Evolutionary conservation across 2,329 filamentous ascomycete genomes (phyloP).

Genomic region (Chaetoscypha palmicola): DNA sequence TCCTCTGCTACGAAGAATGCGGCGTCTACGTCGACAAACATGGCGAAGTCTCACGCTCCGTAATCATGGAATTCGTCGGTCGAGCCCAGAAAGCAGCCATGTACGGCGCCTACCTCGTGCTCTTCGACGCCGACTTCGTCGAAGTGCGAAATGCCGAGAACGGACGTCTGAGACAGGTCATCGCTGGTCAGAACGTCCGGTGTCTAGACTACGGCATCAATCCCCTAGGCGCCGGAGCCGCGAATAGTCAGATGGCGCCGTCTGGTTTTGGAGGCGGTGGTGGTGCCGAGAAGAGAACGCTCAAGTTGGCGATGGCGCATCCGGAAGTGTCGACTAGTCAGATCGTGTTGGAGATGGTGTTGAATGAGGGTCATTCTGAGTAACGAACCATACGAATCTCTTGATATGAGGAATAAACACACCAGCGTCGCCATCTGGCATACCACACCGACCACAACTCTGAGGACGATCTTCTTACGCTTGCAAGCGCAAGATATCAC

Average conservation of each 20-base stretch:
- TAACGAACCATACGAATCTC: constrained; percentile 10
- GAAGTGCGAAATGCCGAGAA: constrained; percentile 97
- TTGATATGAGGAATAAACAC: not conserved
- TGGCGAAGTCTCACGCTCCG: constrained; percentile 84
- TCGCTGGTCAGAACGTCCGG: constrained; percentile 82
- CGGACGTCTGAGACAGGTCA: constrained; percentile 85
- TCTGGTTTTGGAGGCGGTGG: constrained; percentile 29
- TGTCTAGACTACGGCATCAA: constrained; percentile 77
- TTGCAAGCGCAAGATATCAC: too few relatives aligned
- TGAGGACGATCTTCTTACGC: too few relatives aligned
- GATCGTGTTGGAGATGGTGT: constrained; percentile 82
- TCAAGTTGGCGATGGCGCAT: constrained; percentile 95
- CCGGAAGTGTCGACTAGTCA: constrained; percentile 78
- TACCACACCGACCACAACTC: too few relatives aligned
- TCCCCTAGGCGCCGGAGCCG: constrained; percentile 45
- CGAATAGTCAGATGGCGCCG: constrained; percentile 18
- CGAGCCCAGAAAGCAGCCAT: constrained; percentile 80
- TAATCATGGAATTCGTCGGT: constrained; percentile 99
- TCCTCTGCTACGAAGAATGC: constrained; percentile 91
- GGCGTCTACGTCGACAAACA: constrained; percentile 98
- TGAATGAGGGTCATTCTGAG: constrained; percentile 72
- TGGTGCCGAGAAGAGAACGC: constrained; percentile 54
- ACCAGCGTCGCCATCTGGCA: not conserved
- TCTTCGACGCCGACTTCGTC: constrained; percentile 95
- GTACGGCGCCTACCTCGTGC: constrained; percentile 82